Conservation (phyloP, 225 moss, liverwort and hornwort species). For the Straminergon stramineum region DNA sequence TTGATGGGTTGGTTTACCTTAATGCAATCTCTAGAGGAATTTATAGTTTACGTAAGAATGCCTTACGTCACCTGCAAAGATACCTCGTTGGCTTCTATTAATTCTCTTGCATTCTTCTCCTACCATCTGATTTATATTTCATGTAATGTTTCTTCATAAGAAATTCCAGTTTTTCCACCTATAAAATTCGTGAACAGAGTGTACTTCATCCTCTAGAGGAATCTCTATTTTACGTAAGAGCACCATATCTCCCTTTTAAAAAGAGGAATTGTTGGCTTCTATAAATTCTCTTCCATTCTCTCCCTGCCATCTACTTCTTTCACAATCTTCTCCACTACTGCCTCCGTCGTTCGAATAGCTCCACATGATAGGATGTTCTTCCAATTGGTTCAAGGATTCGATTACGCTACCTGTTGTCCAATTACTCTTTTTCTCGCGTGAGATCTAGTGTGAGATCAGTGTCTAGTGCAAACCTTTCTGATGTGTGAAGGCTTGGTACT, state of each 20-base stretch:
- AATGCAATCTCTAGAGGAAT: not conserved
- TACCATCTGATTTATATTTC: not conserved
- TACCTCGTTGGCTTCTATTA: not conserved
- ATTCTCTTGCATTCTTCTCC: not conserved
- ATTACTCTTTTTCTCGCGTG: not conserved
- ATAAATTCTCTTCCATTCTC: not conserved
- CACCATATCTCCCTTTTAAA: not conserved
- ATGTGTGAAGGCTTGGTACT: not conserved
- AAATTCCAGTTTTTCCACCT: not conserved
- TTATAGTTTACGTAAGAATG: not conserved
- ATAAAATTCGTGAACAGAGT: no score
- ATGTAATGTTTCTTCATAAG: not conserved
- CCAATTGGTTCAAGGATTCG: not conserved
- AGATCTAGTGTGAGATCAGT: not conserved
- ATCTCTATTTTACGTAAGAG: not conserved
- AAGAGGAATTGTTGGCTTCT: not conserved
- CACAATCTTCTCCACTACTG: not conserved
- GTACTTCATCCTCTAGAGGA: no score
- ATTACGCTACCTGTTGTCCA: not conserved
- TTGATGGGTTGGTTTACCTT: not conserved
- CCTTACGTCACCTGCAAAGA: not conserved
- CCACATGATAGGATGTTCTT: no score
- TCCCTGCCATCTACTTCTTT: not conserved
- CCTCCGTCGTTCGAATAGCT: not conserved
- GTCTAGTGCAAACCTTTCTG: not conserved